A percentile compares a stretch with the other conserved stretches of the same genome.
phyloP scores from a whole-genome alignment of 805 yeast genomes.

The Metschnikowia proteae region DNA sequence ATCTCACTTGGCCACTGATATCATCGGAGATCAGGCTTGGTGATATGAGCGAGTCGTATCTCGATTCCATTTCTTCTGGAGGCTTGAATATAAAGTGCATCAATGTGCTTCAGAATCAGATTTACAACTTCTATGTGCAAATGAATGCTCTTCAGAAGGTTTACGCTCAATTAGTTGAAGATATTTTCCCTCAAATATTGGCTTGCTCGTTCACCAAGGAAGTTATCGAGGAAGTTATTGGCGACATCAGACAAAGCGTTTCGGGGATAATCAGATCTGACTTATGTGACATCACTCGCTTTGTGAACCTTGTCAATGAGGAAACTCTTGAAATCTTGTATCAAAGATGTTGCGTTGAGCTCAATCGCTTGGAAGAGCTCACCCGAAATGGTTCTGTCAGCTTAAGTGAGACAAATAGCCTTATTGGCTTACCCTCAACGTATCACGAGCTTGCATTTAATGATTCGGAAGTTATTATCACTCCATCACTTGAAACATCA shows the following conservation, averaged over 20 bases:
- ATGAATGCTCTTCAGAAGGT: conserved; percentile 8
- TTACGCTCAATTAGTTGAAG: conserved; percentile 3
- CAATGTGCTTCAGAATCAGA: conserved; percentile 21
- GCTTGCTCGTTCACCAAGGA: conserved; percentile 5
- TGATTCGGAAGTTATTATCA: conserved; percentile 33
- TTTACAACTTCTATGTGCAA: conserved; percentile 18
- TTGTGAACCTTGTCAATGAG: conserved; percentile 23
- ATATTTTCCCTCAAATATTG: conserved; percentile 4
- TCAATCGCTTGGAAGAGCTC: not conserved
- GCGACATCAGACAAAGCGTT: conserved; percentile 7
- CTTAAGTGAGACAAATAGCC: not conserved
- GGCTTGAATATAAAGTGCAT: conserved; percentile 16
- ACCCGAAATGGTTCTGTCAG: not conserved
- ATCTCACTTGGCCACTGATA: conserved; percentile 12
- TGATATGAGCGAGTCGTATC: conserved; percentile 17
- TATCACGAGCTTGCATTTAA: conserved; percentile 28
- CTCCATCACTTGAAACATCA: conserved; percentile 40
- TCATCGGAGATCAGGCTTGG: conserved; percentile 20
- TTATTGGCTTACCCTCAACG: conserved; percentile 22
- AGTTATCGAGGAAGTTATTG: conserved; percentile 1
- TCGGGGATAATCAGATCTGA: conserved; percentile 12
- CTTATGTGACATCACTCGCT: conserved; percentile 16
- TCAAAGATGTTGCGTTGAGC: conserved; percentile 2
- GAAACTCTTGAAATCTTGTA: conserved; percentile 16
- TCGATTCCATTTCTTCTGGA: not conserved